Percentiles rank a stretch among this genome's conserved stretches.
Evolutionary conservation across 73 alveolate species (phyloP).

Genomic region (Tetrahymena malaccensis): DNA sequence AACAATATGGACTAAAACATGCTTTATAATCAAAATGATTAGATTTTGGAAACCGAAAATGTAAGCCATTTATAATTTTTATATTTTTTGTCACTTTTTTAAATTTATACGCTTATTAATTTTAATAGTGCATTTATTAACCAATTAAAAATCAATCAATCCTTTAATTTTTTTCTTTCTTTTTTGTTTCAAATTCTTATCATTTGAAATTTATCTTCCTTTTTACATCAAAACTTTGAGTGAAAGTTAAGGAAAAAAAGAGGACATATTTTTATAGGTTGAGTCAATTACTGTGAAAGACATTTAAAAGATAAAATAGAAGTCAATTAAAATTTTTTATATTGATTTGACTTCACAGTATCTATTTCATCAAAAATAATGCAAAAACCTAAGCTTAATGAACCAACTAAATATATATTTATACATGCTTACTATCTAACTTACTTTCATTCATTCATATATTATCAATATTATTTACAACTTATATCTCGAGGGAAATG

Average conservation of each 20-base stretch:
- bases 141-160: background rate
- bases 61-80: background rate
- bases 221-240: background rate
- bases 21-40: background rate
- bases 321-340: too few relatives aligned
- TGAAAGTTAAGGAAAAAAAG: too few relatives aligned
- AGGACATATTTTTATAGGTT: background rate
- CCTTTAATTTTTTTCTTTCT: background rate
- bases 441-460: too few relatives aligned
- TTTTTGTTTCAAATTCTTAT: background rate
- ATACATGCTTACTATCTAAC: too few relatives aligned
- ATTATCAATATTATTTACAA: too few relatives aligned
- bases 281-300: background rate
- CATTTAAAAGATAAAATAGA: background rate
- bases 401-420: too few relatives aligned
- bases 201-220: background rate
- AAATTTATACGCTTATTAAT: background rate
- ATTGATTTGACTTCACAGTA: too few relatives aligned
- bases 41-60: background rate
- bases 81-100: background rate
- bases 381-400: too few relatives aligned
- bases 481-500: background rate
- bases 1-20: background rate
- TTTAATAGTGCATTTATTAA: background rate
- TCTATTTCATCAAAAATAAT: too few relatives aligned